phyloP scores from a whole-genome alignment of 2,329 filamentous ascomycete genomes.

The Fusarium papillatum region DNA sequence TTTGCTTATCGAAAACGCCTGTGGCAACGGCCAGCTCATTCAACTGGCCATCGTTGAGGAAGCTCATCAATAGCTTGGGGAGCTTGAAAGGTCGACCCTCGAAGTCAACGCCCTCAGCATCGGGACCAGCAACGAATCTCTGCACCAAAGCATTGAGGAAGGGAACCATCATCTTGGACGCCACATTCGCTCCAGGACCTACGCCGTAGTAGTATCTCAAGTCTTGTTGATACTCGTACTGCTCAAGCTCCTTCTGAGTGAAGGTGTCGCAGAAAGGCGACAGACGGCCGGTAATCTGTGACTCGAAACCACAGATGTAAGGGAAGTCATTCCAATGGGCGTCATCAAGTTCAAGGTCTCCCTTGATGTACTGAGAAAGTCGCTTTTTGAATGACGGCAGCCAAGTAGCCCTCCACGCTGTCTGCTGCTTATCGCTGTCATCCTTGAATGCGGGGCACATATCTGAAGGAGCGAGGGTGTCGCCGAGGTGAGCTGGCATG shows the following conservation, averaged over 20 bases:
- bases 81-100: slow-evolving; percentile 62
- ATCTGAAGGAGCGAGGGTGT: slow-evolving; percentile 74
- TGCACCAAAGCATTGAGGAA: slow-evolving; percentile 67
- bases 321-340: slow-evolving; percentile 70
- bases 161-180: slow-evolving; percentile 72
- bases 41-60: slow-evolving; percentile 77
- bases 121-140: slow-evolving; percentile 66
- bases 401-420: slow-evolving; percentile 64
- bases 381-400: slow-evolving; percentile 66
- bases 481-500: slow-evolving; percentile 65
- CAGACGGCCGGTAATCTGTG: slow-evolving; percentile 72
- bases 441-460: slow-evolving; percentile 72
- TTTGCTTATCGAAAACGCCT: slow-evolving; percentile 72
- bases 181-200: slow-evolving; percentile 67
- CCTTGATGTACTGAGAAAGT: slow-evolving; percentile 66
- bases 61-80: slow-evolving; percentile 71
- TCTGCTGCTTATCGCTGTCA: slow-evolving; percentile 60
- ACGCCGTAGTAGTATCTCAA: slow-evolving; percentile 77
- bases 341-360: slow-evolving; percentile 66
- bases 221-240: slow-evolving; percentile 78
- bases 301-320: slow-evolving; percentile 80
- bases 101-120: slow-evolving; percentile 58
- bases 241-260: slow-evolving; percentile 70
- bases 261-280: slow-evolving; percentile 76
- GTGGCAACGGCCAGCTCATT: slow-evolving; percentile 70